Evolutionary conservation across 176 grass and related monocot genomes (phyloP).

Genomic region (Coix lacrymajobi): DNA sequence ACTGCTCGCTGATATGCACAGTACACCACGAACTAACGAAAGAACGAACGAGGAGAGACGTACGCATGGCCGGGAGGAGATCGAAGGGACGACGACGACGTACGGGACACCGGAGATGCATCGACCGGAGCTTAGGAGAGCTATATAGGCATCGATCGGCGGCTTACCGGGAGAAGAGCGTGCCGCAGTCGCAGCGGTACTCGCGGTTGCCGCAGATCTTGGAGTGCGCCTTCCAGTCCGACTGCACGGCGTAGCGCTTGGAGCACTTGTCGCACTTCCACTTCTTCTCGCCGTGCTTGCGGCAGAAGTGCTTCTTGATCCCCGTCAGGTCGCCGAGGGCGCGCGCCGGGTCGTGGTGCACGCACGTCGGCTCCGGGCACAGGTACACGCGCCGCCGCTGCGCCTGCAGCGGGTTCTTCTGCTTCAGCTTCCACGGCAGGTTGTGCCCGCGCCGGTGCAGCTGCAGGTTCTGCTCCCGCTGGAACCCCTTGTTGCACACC

Average conservation of each 20-base stretch:
- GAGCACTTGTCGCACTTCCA: conserved; percentile 99
- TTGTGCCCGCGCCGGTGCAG: conserved; percentile 96
- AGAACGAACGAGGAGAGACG: background rate
- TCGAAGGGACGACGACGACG: no score
- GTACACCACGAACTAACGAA: no score
- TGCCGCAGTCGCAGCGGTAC: conserved; percentile 98
- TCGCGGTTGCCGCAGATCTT: conserved; percentile 99
- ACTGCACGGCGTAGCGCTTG: conserved; percentile 97
- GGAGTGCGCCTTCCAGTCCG: conserved; percentile 98
- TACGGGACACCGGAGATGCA: no score
- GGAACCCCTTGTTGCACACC: conserved; percentile 99
- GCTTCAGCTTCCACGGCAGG: conserved; percentile 97
- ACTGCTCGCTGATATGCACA: background rate
- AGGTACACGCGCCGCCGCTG: conserved; percentile 86
- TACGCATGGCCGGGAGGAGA: no score
- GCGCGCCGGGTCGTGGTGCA: conserved; percentile 88
- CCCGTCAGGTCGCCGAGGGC: conserved; percentile 96
- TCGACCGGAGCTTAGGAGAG: no score
- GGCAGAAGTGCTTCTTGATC: conserved; percentile 99
- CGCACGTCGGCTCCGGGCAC: conserved; percentile 90
- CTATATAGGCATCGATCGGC: no score
- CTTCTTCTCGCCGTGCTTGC: conserved; percentile 99
- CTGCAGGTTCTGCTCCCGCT: conserved; percentile 97
- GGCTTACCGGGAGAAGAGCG: conserved; percentile 70
- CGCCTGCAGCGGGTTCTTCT: conserved; percentile 68